A percentile compares a stretch with the other conserved stretches of the same genome.
phyloP scores from a whole-genome alignment of 176 grass and related monocot species.

The Triticum urartu region DNA sequence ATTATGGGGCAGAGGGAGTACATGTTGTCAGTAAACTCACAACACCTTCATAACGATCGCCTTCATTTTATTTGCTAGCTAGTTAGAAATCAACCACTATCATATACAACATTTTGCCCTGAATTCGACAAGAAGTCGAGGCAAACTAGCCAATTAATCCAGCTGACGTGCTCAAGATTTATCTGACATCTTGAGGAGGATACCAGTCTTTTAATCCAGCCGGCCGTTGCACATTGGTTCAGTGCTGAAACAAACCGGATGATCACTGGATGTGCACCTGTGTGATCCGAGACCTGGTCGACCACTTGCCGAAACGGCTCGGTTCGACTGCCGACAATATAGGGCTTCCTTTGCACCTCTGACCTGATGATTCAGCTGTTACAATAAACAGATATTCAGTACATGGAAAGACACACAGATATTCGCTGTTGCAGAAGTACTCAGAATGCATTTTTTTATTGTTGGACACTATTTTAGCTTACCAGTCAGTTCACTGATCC shows the following conservation, averaged over 20 bases:
- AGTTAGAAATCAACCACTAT: neutral
- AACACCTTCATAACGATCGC: neutral
- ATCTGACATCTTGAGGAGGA: neutral
- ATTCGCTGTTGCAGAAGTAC: neutral
- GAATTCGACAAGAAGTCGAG: slow-evolving; percentile 12
- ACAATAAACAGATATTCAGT: too few relatives aligned
- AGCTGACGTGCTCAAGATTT: neutral
- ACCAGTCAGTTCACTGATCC: slow-evolving; percentile 30
- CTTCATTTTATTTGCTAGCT: neutral
- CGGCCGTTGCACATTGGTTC: neutral
- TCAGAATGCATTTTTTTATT: neutral
- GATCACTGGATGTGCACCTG: neutral
- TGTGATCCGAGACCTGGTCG: neutral
- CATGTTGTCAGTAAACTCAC: neutral
- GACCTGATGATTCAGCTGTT: too few relatives aligned
- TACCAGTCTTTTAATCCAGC: neutral
- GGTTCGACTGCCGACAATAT: neutral
- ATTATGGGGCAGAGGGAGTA: neutral
- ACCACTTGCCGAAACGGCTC: neutral
- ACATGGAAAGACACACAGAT: neutral
- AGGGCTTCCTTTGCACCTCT: slow-evolving; percentile 1
- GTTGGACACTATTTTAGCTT: neutral
- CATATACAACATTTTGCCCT: slow-evolving; percentile 19
- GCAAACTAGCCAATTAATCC: neutral
- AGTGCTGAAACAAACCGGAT: neutral